Evolutionary conservation across 768 basidiomycete genomes (phyloP).

Genomic region (Xerocomellus intermedius): DNA sequence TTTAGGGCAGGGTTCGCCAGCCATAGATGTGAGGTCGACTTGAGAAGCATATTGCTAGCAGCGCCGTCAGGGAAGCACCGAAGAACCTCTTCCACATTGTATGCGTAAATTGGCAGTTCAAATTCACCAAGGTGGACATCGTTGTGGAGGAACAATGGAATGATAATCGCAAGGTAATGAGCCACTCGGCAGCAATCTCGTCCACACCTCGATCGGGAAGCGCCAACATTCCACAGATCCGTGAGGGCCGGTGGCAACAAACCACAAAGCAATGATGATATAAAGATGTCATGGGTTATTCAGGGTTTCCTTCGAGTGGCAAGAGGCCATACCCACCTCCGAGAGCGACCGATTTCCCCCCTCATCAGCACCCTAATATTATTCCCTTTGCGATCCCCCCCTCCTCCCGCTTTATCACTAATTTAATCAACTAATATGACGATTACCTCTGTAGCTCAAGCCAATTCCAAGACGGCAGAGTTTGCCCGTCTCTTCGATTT

Average conservation of each 20-base stretch:
- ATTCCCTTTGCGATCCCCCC: not conserved
- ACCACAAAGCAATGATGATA: conserved; percentile 19
- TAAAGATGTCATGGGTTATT: conserved; percentile 10
- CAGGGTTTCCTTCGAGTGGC: not conserved
- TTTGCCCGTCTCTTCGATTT: conserved; percentile 53
- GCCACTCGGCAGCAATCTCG: conserved; percentile 22
- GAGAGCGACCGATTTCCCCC: not conserved
- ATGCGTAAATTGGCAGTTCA: not conserved
- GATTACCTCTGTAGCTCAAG: conserved; percentile 16
- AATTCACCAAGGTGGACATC: conserved; percentile 1
- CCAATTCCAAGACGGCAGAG: conserved; percentile 45
- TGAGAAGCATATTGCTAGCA: not conserved
- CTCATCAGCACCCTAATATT: not conserved
- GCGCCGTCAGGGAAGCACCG: not conserved
- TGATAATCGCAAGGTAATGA: conserved; percentile 1
- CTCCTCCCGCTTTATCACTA: not conserved
- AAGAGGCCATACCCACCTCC: conserved; percentile 1
- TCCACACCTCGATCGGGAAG: conserved; percentile 9
- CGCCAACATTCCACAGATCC: not conserved
- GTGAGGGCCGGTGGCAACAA: not conserved
- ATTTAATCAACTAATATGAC: conserved; percentile 20
- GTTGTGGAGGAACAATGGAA: conserved; percentile 16
- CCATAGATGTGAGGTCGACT: no score
- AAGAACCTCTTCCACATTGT: not conserved
- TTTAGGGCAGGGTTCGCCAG: not conserved